These are phyloP conservation scores for Fusarium agapanthi DNA, from an alignment of 2,329 filamentous ascomycete genomes.

Conservation along the genomic window DNA sequence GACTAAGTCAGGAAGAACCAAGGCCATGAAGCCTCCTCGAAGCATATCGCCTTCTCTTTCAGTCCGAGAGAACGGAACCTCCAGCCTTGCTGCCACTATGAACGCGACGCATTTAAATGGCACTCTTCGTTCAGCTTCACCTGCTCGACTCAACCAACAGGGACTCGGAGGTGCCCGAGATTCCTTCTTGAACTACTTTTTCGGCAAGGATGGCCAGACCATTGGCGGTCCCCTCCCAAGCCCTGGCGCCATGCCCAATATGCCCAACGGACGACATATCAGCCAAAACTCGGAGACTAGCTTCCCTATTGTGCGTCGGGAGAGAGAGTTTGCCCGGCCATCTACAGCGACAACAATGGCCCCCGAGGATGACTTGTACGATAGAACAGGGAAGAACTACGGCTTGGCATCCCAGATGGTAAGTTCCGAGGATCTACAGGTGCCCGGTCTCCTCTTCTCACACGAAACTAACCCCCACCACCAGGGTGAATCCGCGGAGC, in stretches of 20 bases:
- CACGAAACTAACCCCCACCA: conserved; percentile 34
- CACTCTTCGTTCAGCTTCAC: conserved; percentile 45
- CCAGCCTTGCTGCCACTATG: conserved; percentile 69
- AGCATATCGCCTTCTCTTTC: conserved; percentile 80
- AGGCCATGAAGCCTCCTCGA: conserved; percentile 59
- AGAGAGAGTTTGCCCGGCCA: conserved; percentile 65
- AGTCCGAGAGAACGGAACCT: conserved; percentile 72
- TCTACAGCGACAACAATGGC: conserved; percentile 48
- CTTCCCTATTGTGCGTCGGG: conserved; percentile 82
- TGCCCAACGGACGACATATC: conserved; percentile 67
- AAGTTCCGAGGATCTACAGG: conserved; percentile 50
- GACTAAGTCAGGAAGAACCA: conserved; percentile 48
- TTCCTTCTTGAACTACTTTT: conserved; percentile 98
- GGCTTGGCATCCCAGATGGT: conserved; percentile 65
- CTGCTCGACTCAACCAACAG: conserved; percentile 63
- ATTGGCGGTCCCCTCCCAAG: conserved; percentile 50
- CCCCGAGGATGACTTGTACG: conserved; percentile 53
- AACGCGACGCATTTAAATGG: conserved; percentile 60
- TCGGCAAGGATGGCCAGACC: conserved; percentile 85
- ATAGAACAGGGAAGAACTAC: conserved; percentile 51
- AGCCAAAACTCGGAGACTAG: conserved; percentile 82
- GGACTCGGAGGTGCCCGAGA: conserved; percentile 75
- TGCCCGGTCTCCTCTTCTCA: conserved; percentile 14
- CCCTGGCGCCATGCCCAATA: conserved; percentile 36
- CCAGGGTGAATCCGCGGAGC: conserved; percentile 73